These are phyloP conservation scores for Lachnellula hyalina DNA, from an alignment of 2,329 filamentous ascomycete species.

Conservation along the genomic window DNA sequence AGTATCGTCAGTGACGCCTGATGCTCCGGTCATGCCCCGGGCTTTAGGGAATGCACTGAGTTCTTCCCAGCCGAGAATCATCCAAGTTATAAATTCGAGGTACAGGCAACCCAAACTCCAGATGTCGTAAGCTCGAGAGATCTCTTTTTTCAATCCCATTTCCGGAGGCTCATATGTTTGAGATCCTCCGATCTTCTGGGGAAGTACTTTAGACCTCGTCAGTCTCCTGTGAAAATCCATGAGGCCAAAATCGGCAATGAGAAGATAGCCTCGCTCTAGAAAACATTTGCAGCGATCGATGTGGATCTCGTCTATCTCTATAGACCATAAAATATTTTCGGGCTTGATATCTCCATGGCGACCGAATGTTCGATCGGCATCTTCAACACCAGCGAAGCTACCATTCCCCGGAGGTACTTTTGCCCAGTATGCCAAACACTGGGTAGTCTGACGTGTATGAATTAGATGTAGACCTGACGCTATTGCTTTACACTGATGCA, in stretches of 20 bases:
- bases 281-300: not conserved
- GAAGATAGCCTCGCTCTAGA: constrained; percentile 16
- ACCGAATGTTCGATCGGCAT: constrained; percentile 22
- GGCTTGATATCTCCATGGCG: constrained; percentile 37
- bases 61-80: constrained; percentile 14
- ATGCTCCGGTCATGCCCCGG: not conserved
- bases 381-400: not conserved
- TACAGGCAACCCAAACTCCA: constrained; percentile 31
- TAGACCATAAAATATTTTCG: constrained; percentile 34
- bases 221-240: constrained; percentile 28
- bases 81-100: constrained; percentile 29
- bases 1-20: not conserved
- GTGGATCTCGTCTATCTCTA: not conserved
- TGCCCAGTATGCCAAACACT: not conserved
- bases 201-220: constrained; percentile 24
- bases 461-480: constrained; percentile 18
- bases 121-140: constrained; percentile 21
- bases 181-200: constrained; percentile 9
- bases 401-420: not conserved
- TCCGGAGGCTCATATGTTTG: constrained; percentile 36
- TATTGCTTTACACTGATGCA: constrained; percentile 24
- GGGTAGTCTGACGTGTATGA: constrained; percentile 16
- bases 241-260: constrained; percentile 34
- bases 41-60: not conserved
- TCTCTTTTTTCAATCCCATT: constrained; percentile 13